Evolutionary conservation across 83 land plant species (phyloP).

Genomic region (Thuja plicata): DNA sequence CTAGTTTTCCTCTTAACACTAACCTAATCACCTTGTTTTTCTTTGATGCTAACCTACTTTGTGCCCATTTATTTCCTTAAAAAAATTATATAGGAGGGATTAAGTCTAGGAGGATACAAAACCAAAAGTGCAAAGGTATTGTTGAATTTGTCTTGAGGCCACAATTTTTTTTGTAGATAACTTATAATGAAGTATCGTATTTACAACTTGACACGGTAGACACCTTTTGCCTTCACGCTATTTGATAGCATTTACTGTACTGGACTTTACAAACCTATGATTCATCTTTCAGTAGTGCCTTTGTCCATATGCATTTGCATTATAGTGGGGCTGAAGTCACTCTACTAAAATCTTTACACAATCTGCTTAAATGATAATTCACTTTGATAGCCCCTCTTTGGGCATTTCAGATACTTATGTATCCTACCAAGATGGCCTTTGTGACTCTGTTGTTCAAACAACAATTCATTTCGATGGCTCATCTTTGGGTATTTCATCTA

Average conservation of each 20-base stretch:
- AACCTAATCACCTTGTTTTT: neutral
- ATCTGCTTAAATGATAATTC: neutral
- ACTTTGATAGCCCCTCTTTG: no score
- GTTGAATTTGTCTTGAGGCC: neutral
- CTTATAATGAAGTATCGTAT: neutral
- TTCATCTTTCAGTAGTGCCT: neutral
- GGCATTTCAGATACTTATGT: no score
- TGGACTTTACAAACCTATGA: neutral
- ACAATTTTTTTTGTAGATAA: neutral
- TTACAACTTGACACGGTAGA: no score
- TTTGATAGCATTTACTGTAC: neutral
- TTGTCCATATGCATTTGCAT: neutral
- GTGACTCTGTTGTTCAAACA: no score
- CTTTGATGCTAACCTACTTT: neutral
- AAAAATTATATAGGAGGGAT: neutral
- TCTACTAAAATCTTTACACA: neutral
- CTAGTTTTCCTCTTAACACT: neutral
- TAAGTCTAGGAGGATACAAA: neutral
- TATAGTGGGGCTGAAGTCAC: neutral
- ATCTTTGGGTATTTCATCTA: neutral
- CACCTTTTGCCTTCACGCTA: neutral
- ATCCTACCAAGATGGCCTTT: no score
- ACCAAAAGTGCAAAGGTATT: neutral
- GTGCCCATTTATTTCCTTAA: neutral
- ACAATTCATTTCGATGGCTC: neutral